phyloP scores from a whole-genome alignment of 2,329 filamentous ascomycete genomes.

The Clathrospora elynae region DNA sequence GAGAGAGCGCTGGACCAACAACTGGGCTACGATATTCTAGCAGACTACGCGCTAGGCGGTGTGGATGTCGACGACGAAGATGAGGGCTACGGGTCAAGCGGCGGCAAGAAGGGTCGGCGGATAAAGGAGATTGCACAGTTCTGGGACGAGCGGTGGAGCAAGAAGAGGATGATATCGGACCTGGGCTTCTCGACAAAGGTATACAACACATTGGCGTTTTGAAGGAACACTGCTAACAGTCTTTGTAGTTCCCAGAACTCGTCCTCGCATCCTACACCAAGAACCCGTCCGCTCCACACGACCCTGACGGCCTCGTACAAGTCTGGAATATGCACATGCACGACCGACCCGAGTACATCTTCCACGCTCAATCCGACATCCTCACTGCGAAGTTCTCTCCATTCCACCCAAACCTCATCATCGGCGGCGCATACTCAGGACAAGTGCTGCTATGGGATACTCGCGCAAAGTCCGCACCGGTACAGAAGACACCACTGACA shows the following conservation, averaged over 20 bases:
- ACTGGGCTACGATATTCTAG: conserved; percentile 92
- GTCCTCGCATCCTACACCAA: conserved; percentile 96
- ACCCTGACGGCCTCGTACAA: conserved; percentile 90
- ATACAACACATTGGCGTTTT: conserved; percentile 15
- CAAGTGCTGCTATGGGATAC: conserved; percentile 98
- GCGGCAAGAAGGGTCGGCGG: conserved; percentile 72
- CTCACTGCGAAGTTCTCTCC: conserved; percentile 97
- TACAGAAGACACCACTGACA: conserved; percentile 94
- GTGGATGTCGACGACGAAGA: conserved; percentile 81
- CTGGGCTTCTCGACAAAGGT: conserved; percentile 93
- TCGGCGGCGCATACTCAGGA: conserved; percentile 94
- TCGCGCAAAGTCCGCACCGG: conserved; percentile 77
- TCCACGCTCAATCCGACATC: conserved; percentile 94
- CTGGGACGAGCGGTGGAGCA: conserved; percentile 93
- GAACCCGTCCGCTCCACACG: conserved; percentile 91
- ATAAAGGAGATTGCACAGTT: conserved; percentile 91
- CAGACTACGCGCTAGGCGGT: conserved; percentile 87
- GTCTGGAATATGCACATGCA: conserved; percentile 98
- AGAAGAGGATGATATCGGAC: conserved; percentile 95
- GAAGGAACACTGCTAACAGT: conserved; percentile 22
- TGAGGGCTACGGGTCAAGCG: conserved; percentile 69
- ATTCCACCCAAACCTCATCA: conserved; percentile 93
- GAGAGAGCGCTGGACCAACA: conserved; percentile 94
- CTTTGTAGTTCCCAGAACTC: conserved; percentile 76
- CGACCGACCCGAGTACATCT: conserved; percentile 92